Percentiles rank a stretch among this genome's conserved stretches.
These are phyloP conservation scores for Thermothelomyces thermophilus DNA, from an alignment of 2,329 filamentous ascomycete genomes.

Conservation along the genomic window DNA sequence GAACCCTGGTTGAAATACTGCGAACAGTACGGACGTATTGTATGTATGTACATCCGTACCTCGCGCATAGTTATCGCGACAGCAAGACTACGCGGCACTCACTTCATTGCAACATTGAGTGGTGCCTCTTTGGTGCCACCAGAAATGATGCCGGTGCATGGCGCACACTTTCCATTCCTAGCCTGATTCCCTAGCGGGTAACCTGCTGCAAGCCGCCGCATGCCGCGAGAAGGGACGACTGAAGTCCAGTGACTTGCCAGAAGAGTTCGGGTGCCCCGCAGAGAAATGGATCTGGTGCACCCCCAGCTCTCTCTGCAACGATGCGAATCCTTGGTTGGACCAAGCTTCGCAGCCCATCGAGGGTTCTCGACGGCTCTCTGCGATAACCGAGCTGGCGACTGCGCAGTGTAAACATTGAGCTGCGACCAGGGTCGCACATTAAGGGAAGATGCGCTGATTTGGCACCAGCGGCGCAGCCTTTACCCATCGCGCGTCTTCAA, in stretches of 20 bases:
- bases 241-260: neutral
- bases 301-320: neutral
- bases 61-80: no score
- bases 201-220: neutral
- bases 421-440: neutral
- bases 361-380: constrained; percentile 1
- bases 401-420: constrained; percentile 9
- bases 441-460: constrained; percentile 8
- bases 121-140: neutral
- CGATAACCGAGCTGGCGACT: constrained; percentile 1
- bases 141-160: neutral
- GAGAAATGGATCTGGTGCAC: neutral
- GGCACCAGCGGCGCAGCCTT: constrained; percentile 4
- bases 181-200: neutral
- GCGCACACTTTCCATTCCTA: neutral
- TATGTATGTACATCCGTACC: no score
- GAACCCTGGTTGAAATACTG: no score
- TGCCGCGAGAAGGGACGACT: constrained; percentile 4
- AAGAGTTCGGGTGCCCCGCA: neutral
- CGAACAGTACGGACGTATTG: no score
- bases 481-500: neutral
- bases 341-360: neutral
- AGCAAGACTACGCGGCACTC: no score
- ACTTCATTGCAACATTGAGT: neutral
- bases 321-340: neutral